A percentile compares a stretch with the other conserved stretches of the same genome.
Evolutionary conservation across 2,329 filamentous ascomycete genomes (phyloP).

Genomic region (Coccinonectria pachysandricola): DNA sequence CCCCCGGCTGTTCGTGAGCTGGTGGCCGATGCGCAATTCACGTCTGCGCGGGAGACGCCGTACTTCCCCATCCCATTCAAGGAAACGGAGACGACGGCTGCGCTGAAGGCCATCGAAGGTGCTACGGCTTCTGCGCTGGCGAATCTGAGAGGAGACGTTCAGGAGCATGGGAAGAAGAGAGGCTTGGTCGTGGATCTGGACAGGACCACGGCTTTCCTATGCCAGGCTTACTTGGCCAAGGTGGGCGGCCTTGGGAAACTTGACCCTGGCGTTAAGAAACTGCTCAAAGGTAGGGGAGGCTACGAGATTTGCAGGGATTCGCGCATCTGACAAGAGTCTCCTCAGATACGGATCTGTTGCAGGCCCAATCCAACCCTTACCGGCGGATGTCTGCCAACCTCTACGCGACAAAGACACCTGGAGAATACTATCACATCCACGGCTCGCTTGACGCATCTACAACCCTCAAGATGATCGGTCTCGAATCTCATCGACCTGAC

Average conservation of each 20-base stretch:
- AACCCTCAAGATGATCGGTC: conserved; percentile 59
- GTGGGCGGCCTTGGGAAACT: conserved; percentile 29
- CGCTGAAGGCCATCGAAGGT: conserved; percentile 34
- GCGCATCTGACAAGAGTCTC: no score
- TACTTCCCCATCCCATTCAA: conserved; percentile 39
- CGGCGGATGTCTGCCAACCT: conserved; percentile 63
- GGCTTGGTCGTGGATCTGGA: conserved; percentile 25
- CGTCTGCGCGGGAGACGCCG: conserved; percentile 23
- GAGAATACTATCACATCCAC: conserved; percentile 67
- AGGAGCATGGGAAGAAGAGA: no score
- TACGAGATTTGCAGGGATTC: no score
- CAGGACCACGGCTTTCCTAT: conserved; percentile 33
- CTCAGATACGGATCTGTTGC: conserved; percentile 62
- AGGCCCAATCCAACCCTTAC: conserved; percentile 62
- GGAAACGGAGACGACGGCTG: conserved; percentile 33
- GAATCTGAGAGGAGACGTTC: conserved; percentile 11
- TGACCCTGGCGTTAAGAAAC: conserved; percentile 22
- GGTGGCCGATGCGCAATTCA: conserved; percentile 21
- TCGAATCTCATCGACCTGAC: conserved; percentile 50
- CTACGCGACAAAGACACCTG: conserved; percentile 54
- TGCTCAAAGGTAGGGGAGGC: conserved; percentile 25
- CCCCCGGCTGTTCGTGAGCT: conserved; percentile 18
- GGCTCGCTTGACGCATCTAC: conserved; percentile 62
- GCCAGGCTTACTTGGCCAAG: conserved; percentile 25
- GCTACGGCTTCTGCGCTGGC: conserved; percentile 23